Conservation (phyloP, 306 rosid genomes). For the Canavalia ensiformis region DNA sequence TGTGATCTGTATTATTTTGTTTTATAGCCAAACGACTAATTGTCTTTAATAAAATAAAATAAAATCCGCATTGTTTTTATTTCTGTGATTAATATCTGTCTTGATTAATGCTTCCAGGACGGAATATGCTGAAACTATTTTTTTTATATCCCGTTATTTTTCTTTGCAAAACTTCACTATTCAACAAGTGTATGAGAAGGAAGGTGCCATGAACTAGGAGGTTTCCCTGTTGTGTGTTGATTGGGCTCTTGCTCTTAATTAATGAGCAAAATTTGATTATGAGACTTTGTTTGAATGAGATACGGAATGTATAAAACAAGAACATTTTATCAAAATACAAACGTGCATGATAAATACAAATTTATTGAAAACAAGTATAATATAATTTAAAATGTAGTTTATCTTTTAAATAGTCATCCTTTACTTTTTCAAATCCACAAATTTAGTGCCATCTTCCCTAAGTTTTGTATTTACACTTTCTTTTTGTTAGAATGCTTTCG, state of each 20-base stretch:
- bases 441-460: too few relatives aligned
- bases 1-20: conserved; percentile 40
- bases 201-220: conserved; percentile 15
- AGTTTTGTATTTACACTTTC: too few relatives aligned
- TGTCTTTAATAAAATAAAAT: conserved; percentile 9
- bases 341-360: too few relatives aligned
- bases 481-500: too few relatives aligned
- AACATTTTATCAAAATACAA: background rate
- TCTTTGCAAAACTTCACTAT: background rate
- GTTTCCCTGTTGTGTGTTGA: background rate
- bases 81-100: conserved; percentile 17
- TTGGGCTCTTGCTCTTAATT: background rate
- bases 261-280: background rate
- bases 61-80: background rate
- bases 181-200: conserved; percentile 25
- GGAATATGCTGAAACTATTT: conserved; percentile 47
- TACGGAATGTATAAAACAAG: background rate
- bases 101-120: conserved; percentile 39
- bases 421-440: too few relatives aligned
- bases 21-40: conserved; percentile 16
- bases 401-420: too few relatives aligned
- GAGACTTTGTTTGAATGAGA: background rate
- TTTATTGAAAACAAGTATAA: too few relatives aligned
- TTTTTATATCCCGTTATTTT: conserved; percentile 8
- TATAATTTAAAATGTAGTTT: too few relatives aligned